phyloP scores from a whole-genome alignment of 192 early-diverging fungal genomes.

The Neocallimastix lanati region DNA sequence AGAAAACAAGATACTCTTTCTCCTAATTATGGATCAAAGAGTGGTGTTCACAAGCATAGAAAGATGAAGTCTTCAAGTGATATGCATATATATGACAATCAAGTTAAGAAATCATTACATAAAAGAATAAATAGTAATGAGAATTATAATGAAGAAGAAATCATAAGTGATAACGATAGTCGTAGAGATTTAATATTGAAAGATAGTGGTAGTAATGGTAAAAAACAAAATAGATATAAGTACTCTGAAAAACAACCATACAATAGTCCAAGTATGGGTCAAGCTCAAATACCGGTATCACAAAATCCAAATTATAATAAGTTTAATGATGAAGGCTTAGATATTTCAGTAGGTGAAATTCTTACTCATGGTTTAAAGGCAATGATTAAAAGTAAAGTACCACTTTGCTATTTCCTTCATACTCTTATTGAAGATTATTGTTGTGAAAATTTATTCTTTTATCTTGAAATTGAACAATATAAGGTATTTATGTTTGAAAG shows the following conservation, averaged over 20 bases:
- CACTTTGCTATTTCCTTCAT: slow-evolving; percentile 32
- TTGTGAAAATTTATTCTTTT: slow-evolving; percentile 36
- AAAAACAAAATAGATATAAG: not conserved
- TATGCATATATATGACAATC: not conserved
- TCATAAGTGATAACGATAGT: not conserved
- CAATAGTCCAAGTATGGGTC: not conserved
- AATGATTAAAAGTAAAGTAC: slow-evolving; percentile 26
- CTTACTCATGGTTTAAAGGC: slow-evolving; percentile 29
- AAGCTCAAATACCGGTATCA: not conserved
- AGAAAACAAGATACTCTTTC: not conserved
- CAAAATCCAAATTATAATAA: not conserved
- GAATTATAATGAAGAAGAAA: not conserved
- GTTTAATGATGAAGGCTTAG: slow-evolving; percentile 4
- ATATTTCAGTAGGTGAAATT: slow-evolving; percentile 31
- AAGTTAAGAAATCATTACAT: not conserved
- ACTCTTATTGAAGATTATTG: slow-evolving; percentile 30
- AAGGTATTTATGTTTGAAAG: slow-evolving; percentile 16
- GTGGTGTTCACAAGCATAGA: not conserved
- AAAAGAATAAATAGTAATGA: not conserved
- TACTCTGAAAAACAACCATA: not conserved
- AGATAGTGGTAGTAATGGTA: not conserved
- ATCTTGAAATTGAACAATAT: slow-evolving; percentile 37
- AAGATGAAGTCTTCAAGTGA: not conserved
- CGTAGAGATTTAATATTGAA: not conserved
- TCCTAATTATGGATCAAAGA: not conserved